phyloP scores from a whole-genome alignment of 495 filamentous ascomycete species.

The Podospora anserina region DNA sequence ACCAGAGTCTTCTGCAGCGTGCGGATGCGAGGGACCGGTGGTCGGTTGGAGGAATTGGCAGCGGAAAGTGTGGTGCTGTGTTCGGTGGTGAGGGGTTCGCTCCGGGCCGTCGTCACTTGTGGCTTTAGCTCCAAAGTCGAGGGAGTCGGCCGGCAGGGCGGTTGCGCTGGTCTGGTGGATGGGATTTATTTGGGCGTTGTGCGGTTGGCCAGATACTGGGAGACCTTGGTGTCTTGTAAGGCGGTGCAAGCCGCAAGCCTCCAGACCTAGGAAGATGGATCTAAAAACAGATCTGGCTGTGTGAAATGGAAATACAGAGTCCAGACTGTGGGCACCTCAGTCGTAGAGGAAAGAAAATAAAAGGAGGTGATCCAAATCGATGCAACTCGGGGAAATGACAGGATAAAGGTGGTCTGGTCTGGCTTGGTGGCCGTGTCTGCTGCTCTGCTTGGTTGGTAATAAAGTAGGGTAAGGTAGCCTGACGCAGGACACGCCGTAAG shows the following conservation, averaged over 20 bases:
- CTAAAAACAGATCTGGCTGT: conserved; percentile 27
- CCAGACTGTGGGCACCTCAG: not conserved
- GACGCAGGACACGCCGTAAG: conserved; percentile 5
- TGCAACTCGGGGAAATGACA: not conserved
- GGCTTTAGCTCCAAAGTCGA: conserved; percentile 7
- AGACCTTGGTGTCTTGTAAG: conserved; percentile 8
- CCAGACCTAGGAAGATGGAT: conserved; percentile 15
- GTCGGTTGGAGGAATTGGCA: conserved; percentile 14
- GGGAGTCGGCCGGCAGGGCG: conserved; percentile 9
- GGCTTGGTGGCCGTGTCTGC: not conserved
- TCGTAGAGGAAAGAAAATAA: not conserved
- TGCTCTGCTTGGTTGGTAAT: not conserved
- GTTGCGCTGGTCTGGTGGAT: conserved; percentile 7
- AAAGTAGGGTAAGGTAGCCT: conserved; percentile 4
- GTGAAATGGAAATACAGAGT: not conserved
- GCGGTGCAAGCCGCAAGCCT: conserved; percentile 22
- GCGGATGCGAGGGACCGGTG: not conserved
- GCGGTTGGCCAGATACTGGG: conserved; percentile 24
- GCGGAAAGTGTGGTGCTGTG: conserved; percentile 10
- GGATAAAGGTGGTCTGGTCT: not conserved
- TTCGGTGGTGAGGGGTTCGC: conserved; percentile 23
- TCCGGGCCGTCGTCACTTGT: conserved; percentile 20
- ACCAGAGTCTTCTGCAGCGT: not conserved
- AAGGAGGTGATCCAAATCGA: not conserved
- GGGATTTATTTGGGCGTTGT: conserved; percentile 20